Evolutionary conservation across 2,329 filamentous ascomycete genomes (phyloP), one percentile per base, ranked within the genome.

Genomic region (Neoarthrinium moseri): DNA sequence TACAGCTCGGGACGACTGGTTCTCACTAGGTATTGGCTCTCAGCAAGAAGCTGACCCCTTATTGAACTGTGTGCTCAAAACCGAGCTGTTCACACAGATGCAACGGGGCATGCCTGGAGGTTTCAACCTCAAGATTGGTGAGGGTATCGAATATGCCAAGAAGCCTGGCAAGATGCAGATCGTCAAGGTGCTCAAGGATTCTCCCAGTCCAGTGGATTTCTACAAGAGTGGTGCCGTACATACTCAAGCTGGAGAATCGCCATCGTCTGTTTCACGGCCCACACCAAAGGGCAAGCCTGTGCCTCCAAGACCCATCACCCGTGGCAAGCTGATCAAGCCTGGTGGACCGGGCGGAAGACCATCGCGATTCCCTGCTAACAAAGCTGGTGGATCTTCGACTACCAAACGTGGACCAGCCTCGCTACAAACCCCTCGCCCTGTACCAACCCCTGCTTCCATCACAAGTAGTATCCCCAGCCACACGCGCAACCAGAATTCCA

Each of bases 211-310:
- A 4, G 84, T 84, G 38, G 94, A 99, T 67, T 80, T 84, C 52
- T 99, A 99, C 76, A 99, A 99, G 80, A 96, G 91, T 64, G 85
- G 89, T 49, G 86, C 86, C 13, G 84, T 99, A 44, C 94, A 96
- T 64, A 96, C 91, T 1, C 85, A 84, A 35, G 82, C 78, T 34
- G 94, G 94, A 53, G 89, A 97, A 67, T 80, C 90, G 20, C 78
- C 92, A 8, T 91, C 81, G 62, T 95, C 91, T 0, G 74, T 82
- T 6, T 96, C 92, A 5, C 84, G 79, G 55, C 89, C 90, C 2
- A 95, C 90, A 43, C 94, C 94, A 1, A 90, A 89, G 64, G 86
- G 84, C 50, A 96, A 92, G 66, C 88, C 89, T 33, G 80, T 96
- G 18, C 84, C 91, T 32, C 87, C 89, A 12, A 88, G 91, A 57